These are phyloP conservation scores for Osmanthus fragrans DNA, from an alignment of 257 asterid species.

Conservation along the genomic window DNA sequence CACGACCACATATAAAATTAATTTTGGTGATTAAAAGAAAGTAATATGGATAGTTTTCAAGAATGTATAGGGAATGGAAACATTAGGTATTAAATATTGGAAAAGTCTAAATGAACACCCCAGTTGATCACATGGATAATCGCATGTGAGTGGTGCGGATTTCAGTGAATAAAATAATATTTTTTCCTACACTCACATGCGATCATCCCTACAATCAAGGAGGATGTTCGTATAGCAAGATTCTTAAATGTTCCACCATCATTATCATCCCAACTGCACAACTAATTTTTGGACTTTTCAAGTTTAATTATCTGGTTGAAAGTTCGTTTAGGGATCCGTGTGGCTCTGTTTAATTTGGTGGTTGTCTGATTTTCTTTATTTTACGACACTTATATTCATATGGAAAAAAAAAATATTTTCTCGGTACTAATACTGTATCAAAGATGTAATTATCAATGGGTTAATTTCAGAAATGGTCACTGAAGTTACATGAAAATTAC, in stretches of 20 bases:
- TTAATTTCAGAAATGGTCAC: too few species aligned
- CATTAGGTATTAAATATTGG: conserved; percentile 32
- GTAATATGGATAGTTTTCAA: conserved; percentile 18
- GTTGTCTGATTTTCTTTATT: background rate
- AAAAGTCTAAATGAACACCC: too few species aligned
- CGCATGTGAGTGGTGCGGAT: too few species aligned
- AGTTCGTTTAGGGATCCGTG: conserved; percentile 2
- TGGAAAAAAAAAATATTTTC: too few species aligned
- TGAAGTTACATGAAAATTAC: too few species aligned
- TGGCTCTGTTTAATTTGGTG: conserved; percentile 7
- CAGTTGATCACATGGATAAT: too few species aligned
- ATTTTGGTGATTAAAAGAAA: conserved; percentile 18
- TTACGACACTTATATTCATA: too few species aligned
- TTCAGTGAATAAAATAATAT: too few species aligned
- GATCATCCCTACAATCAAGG: too few species aligned
- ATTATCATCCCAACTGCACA: conserved; percentile 40
- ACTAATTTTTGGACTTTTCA: conserved; percentile 34
- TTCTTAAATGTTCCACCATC: conserved; percentile 32
- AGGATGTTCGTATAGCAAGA: too few species aligned
- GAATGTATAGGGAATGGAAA: background rate
- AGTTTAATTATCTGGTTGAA: conserved; percentile 32
- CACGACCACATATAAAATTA: background rate
- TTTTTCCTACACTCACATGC: too few species aligned
- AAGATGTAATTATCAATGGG: too few species aligned
- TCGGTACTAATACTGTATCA: background rate